Base-by-base conservation (phyloP, 1,284 basidiomycete species). In the Papiliotrema fonsecae region DNA sequence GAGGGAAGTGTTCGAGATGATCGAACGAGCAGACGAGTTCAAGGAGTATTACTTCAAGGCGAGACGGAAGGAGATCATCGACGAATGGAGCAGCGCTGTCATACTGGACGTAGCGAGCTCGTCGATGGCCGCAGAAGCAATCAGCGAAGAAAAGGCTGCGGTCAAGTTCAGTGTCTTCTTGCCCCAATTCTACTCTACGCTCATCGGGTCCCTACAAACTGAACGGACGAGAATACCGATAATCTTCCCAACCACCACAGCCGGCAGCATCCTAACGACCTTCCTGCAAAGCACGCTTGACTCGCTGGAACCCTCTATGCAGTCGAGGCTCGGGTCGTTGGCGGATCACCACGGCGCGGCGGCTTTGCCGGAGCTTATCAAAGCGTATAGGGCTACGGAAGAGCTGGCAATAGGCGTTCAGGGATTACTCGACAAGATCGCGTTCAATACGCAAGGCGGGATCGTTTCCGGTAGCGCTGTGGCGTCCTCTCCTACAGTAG, bases 41-140 rank as follows among this genome's bases (percentile, higher is more conserved):
- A 81, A 87, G 55, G 86, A 87, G 63, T 94, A 93, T 68, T 97
- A 96, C 75, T 88, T 91, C 68, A 88, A 87, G 6, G 85, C 87
- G 4, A 78, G 88, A 39, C 77, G 87, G 45, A 76, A 79, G 11
- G 62, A 76, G 6, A 68, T 94, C 13, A 76, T 87, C 36, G 74
- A 81, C 16, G 62, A 79, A 45, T 97, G 92, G 92, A 77, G 81
- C 55, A 76, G 76, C 25, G 77, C 78, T 1, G 62, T 65, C 1
- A 65, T 87, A 31, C 53, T 70, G 1, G 85, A 84, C 54, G 78
- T 76, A 52, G 42, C 50, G 4, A 28, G 42, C 14, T 22, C 44
- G 6, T n/a, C n/a, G n/a, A n/a, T n/a, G n/a, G n/a, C n/a, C n/a
- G 47, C 41, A 19, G 32, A 42, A 4, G 61, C 62, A 11, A 31